Base-by-base conservation (phyloP, 257 asterid genomes). In the Lycium ferocissimum region DNA sequence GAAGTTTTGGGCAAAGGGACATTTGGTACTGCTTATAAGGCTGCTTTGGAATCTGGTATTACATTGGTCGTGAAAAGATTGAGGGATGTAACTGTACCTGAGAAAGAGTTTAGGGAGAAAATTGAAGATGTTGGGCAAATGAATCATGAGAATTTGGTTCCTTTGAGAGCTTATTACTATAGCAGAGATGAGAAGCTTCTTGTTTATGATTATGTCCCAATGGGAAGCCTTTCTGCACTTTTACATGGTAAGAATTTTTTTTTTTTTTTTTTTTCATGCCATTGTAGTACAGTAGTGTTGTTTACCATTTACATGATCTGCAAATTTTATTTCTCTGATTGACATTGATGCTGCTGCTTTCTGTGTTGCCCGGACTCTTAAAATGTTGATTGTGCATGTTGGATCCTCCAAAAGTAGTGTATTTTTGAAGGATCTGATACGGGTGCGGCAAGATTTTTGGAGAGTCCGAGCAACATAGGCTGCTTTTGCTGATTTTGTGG, bases 1-100 rank as follows among this genome's bases (percentile, higher is more conserved):
- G 99, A 96, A 91, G 99, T 96, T 86, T 86, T 96, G 86, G 99
- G 99, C 70, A 97, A 94, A 85, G 99, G 99, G 15, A 93, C 97
- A 1, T 89, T 93, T 62, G 99, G 98, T 14, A 95, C 99, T 2
- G 92, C 98, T 1, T 97, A 97, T 78, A 97, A 97, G 87, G 99
- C 98, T 8, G 95, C 91, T 54, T 88, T 97, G 65, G 98, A 91
- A 83, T 83, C 81, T 0, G 97, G 98, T 18, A 59, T 91, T 20
- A 89, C 92, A 3, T 94, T 97, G 86, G 98, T 92, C 17, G 99
- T 95, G 86, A 97, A 97, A 92, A 86, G 98, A 91, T 87, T 97
- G 90, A 91, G 95, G 86, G 98, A 95, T 87, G 91, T 94, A 8
- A 87, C 85, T 3, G 87, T 92, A 73, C 79, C 90, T 38, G 99